These are phyloP conservation scores for Cyclotella baltica DNA, from an alignment of 108 stramenopile species.

Conservation along the genomic window DNA sequence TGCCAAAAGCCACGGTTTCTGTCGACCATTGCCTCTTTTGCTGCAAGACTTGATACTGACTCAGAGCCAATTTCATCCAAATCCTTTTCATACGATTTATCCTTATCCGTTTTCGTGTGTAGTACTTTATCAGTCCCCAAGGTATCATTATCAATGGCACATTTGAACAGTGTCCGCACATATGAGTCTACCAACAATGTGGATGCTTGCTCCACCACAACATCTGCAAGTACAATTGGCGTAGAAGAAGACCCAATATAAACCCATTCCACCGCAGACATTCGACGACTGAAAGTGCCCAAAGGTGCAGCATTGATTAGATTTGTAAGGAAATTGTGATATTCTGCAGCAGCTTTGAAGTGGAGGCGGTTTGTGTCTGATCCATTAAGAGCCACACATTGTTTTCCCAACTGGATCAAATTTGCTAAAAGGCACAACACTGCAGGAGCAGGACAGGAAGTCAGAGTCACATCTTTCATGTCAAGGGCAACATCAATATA, in stretches of 20 bases:
- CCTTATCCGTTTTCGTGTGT: conserved; percentile 73
- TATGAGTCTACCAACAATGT: conserved; percentile 66
- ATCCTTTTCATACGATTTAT: conserved; percentile 77
- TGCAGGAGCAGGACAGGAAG: conserved; percentile 69
- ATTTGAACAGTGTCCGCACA: conserved; percentile 70
- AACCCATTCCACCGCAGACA: conserved; percentile 84
- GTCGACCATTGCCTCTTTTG: conserved; percentile 85
- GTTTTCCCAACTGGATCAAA: conserved; percentile 66
- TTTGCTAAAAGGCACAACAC: conserved; percentile 79
- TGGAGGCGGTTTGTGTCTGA: conserved; percentile 45
- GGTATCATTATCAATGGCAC: conserved; percentile 61
- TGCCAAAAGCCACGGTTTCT: conserved; percentile 80
- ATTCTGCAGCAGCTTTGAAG: conserved; percentile 59
- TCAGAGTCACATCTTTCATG: conserved; percentile 64
- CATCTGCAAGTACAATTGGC: conserved; percentile 73
- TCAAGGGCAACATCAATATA: conserved; percentile 53
- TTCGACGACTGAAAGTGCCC: conserved; percentile 71
- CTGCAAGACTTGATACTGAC: conserved; percentile 69
- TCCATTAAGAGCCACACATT: conserved; percentile 63
- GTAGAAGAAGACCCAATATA: conserved; percentile 72
- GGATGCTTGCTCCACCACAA: conserved; percentile 79
- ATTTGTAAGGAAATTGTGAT: conserved; percentile 68
- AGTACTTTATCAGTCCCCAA: conserved; percentile 61
- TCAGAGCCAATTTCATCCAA: conserved; percentile 56
- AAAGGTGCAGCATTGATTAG: conserved; percentile 76